A percentile compares a stretch with the other conserved stretches of the same genome.
These are phyloP conservation scores for Narthecium ossifragum DNA, from an alignment of 106 monocot species.

Conservation along the genomic window DNA sequence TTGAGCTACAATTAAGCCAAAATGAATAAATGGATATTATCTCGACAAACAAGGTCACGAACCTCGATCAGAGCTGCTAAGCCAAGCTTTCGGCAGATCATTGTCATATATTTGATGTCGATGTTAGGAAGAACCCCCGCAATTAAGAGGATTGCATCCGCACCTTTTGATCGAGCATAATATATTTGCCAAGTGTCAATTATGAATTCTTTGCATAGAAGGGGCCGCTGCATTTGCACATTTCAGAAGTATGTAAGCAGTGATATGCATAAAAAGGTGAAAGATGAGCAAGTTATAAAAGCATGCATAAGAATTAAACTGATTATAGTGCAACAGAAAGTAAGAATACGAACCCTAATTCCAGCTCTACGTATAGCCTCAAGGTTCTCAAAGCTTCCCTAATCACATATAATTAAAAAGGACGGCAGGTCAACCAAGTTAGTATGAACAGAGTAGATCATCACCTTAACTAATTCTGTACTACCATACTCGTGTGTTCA, in stretches of 20 bases:
- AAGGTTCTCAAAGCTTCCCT: constrained; percentile 95
- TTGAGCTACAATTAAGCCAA: neutral
- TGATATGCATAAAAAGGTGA: no score
- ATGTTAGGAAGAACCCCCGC: constrained; percentile 84
- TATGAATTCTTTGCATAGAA: constrained; percentile 98
- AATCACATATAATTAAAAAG: neutral
- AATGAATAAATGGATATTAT: no score
- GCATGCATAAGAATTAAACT: no score
- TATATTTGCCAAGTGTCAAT: constrained; percentile 97
- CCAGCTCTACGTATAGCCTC: constrained; percentile 73
- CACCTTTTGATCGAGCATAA: constrained; percentile 88
- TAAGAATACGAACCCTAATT: constrained; percentile 57
- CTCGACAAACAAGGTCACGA: neutral
- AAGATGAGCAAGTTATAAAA: no score
- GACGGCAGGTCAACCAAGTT: neutral
- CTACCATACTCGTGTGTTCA: no score
- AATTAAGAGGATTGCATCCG: constrained; percentile 93
- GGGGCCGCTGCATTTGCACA: constrained; percentile 67
- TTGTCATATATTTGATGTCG: constrained; percentile 86
- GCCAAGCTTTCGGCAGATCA: constrained; percentile 77
- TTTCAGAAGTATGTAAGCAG: constrained; percentile 2
- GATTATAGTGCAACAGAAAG: no score
- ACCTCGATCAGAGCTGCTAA: constrained; percentile 88
- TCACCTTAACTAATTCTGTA: neutral
- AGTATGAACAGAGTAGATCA: neutral